Conservation (phyloP, 2,329 filamentous ascomycete genomes). For the Monilinia vaccinii-corymbosi region DNA sequence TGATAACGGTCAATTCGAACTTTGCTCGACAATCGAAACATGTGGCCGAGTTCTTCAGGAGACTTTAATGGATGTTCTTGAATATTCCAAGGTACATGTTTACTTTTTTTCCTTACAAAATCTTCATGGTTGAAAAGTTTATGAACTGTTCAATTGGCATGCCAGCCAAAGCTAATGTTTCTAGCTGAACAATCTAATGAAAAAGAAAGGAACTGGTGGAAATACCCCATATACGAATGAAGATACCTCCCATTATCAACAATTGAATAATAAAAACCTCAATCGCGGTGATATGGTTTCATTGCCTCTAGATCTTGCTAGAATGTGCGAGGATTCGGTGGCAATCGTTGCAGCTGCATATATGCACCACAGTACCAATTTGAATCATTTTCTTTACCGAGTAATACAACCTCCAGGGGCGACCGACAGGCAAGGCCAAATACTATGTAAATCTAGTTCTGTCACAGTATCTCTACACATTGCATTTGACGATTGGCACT, state of each 20-base stretch:
- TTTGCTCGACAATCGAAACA: constrained; percentile 10
- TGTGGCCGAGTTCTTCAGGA: constrained; percentile 20
- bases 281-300: neutral
- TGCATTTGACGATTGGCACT: constrained; percentile 10
- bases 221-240: neutral
- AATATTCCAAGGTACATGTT: constrained; percentile 37
- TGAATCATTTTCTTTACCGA: neutral
- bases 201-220: neutral
- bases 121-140: too few relatives aligned
- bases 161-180: neutral
- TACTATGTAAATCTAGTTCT: neutral
- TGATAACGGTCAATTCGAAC: constrained; percentile 8
- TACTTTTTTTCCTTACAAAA: neutral
- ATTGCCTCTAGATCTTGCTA: constrained; percentile 9
- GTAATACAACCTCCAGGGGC: constrained; percentile 4
- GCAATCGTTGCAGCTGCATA: constrained; percentile 8
- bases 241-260: neutral
- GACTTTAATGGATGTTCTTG: constrained; percentile 28
- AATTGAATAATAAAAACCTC: neutral
- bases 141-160: neutral
- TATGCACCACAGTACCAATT: constrained; percentile 2
- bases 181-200: constrained; percentile 3
- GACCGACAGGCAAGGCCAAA: neutral
- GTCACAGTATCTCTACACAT: constrained; percentile 12
- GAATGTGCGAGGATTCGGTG: constrained; percentile 12